Base-by-base conservation (phyloP, 2,329 filamentous ascomycete species). In the Calonectria honghensis region DNA sequence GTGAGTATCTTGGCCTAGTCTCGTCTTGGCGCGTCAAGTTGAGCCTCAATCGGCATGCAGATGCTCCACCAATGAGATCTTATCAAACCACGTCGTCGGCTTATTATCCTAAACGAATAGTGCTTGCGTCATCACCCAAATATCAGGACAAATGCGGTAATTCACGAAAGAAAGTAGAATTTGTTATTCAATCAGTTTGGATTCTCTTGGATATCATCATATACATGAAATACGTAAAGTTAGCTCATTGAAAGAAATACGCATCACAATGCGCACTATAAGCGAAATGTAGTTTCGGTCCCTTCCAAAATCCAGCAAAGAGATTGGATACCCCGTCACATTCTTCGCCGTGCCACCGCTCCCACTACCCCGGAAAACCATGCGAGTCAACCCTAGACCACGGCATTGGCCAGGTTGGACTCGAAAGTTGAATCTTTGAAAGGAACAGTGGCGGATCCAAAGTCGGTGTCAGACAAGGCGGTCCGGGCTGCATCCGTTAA, bases 391-490 rank as follows among this genome's bases (percentile, higher is more conserved):
- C 67, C 31, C 50, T 66, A 80, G 29, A 81, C 68, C 32, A 29
- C 65, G 10, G 80, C 80, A 29, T 77, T 70, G 20, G 54, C 74
- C 51, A 81, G 37, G 68, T 81, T 81, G 6, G 52, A 73, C 52
- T 67, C 73, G 68, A 84, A 84, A 52, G 75, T 78, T 18, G 68
- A 72, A 24, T 84, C 80, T 51, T 84, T 87, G 77, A 89, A 86
- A 0, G 87, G 86, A 67, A 87, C 85, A 68, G 81, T 88, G 37
- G 86, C 87, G 51, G 61, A 65, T 1, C 86, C 87, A 78, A 88
- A 89, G 76, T 88, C 83, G 6, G 86, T 83, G 35, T 82, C 81
- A 9, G 79, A 75, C 24, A 89, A 78, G 0, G 86, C 86, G 10
- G 77, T 83, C 63, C 83, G 81, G 31, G 85, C 85, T 7, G 78